A percentile compares a stretch with the other conserved stretches of the same genome.
phyloP scores from a whole-genome alignment of 2,329 filamentous ascomycete genomes.

The Lecanicillium sp. region DNA sequence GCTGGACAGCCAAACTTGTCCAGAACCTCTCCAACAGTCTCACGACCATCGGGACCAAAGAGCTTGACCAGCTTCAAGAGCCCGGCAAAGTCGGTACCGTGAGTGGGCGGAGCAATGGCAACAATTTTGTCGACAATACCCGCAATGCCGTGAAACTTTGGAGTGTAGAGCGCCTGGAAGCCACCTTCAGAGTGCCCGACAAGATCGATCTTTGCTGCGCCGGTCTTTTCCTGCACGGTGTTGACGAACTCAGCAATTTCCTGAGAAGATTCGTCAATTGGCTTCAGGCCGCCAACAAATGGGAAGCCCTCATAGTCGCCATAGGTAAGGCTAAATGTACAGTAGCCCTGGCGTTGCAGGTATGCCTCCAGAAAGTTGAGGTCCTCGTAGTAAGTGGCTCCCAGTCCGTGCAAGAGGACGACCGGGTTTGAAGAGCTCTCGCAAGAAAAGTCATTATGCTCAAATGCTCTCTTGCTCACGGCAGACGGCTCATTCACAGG shows the following conservation, averaged over 20 bases:
- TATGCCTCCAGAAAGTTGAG: slow-evolving; percentile 12
- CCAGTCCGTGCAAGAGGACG: slow-evolving; percentile 15
- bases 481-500: not conserved
- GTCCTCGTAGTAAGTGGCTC: slow-evolving; percentile 11
- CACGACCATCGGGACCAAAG: not conserved
- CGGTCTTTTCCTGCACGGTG: slow-evolving; percentile 11
- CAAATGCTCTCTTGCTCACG: not conserved
- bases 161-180: slow-evolving; percentile 14
- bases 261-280: slow-evolving; percentile 11
- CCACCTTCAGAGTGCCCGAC: slow-evolving; percentile 16
- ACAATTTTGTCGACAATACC: slow-evolving; percentile 12
- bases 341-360: slow-evolving; percentile 11
- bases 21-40: slow-evolving; percentile 4
- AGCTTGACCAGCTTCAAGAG: slow-evolving; percentile 10
- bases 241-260: slow-evolving; percentile 13
- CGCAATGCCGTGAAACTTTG: slow-evolving; percentile 12
- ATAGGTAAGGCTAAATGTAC: slow-evolving; percentile 15
- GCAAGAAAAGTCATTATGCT: slow-evolving; percentile 13
- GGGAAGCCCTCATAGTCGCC: slow-evolving; percentile 12
- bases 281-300: slow-evolving; percentile 13
- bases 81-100: slow-evolving; percentile 14
- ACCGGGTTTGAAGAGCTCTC: slow-evolving; percentile 12
- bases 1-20: slow-evolving; percentile 12
- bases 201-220: slow-evolving; percentile 14
- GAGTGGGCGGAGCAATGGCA: slow-evolving; percentile 12